Base-by-base conservation (phyloP, 75 land plant genomes). In the Selaginella tamariscina region DNA sequence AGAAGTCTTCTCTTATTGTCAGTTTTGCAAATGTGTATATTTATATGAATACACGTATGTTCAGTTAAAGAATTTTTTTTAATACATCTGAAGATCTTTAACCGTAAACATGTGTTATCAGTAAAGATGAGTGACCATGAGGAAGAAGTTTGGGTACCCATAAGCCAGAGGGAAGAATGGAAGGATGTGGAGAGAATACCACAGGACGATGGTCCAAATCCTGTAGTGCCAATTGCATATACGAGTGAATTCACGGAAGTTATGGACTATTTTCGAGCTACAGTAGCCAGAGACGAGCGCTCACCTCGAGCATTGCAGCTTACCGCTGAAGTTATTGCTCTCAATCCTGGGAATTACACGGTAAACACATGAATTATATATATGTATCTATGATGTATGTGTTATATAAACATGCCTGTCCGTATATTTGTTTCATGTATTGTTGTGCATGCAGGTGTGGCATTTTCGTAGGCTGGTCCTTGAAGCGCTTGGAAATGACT, bases 161-260 rank as follows among this genome's bases (percentile, higher is more conserved):
- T 87, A 28, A 67, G 82, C 70, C 24, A 54, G 71, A 70, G 96
- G 67, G 75, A 60, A 24, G 98, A 85, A 66, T 93, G 96, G 96
- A 64, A 77, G 1, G 98, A 93, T 67, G 85, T 93, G 26, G 65
- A 26, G 57, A 95, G 96, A n/a, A 30, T 93, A 11, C 80, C 91
- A 0, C 98, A 93, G 68, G 84, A 93, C 71, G 98, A 93, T 73
- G 98, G 98, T 20, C 91, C 98, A 26, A 70, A 87, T 55, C 98
- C 98, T 20, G 83, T 93, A 2, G 98, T 93, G 24, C 68, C 88
- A 26, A 93, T 93, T 39, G 84, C 82, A 54, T 93, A 94, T 85
- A 80, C 75, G 8, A 67, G 70, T 27, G 81, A 79, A 27, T 94
- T 94, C 81, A 63, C 77, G n/a, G 91, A 90, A 66, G 74, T 81